These are phyloP conservation scores for Musa schizocarpa DNA, from an alignment of 176 grass and related monocot genomes.

Conservation along the genomic window DNA sequence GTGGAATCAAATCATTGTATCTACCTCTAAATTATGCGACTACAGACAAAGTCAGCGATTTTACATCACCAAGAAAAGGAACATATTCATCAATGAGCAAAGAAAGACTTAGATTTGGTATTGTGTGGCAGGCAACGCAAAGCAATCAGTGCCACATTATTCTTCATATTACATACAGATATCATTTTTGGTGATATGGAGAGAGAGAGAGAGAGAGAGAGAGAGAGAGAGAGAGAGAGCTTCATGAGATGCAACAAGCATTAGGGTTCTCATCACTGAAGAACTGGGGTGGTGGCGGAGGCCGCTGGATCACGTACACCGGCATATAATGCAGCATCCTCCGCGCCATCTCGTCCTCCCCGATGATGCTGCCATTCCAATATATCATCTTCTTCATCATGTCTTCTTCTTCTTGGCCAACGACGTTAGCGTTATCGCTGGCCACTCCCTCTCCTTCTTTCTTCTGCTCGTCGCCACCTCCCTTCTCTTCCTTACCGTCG, in stretches of 20 bases:
- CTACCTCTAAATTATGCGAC: neutral
- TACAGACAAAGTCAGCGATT: too few species aligned
- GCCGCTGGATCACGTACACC: constrained; percentile 41
- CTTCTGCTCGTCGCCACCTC: constrained; percentile 17
- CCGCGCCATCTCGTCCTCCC: constrained; percentile 41
- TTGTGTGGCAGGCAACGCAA: neutral
- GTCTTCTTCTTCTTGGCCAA: constrained; percentile 41
- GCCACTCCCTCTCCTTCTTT: constrained; percentile 20
- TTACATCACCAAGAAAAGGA: too few species aligned
- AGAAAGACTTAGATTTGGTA: neutral
- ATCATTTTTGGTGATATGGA: neutral
- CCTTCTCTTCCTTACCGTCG: constrained; percentile 25
- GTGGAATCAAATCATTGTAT: neutral
- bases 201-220: neutral
- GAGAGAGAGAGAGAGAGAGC: neutral
- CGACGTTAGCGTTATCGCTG: constrained; percentile 24
- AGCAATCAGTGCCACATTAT: neutral
- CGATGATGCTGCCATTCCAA: constrained; percentile 24
- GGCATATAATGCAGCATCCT: constrained; percentile 38
- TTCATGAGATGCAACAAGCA: constrained; percentile 64
- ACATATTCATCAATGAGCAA: too few species aligned
- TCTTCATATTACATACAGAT: neutral
- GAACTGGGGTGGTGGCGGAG: constrained; percentile 35
- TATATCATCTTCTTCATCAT: constrained; percentile 57
- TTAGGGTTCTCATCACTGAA: constrained; percentile 94